Evolutionary conservation across 2,329 filamentous ascomycete species (phyloP), one percentile per base, ranked within the genome.

Genomic region (Xylariaceae sp.): DNA sequence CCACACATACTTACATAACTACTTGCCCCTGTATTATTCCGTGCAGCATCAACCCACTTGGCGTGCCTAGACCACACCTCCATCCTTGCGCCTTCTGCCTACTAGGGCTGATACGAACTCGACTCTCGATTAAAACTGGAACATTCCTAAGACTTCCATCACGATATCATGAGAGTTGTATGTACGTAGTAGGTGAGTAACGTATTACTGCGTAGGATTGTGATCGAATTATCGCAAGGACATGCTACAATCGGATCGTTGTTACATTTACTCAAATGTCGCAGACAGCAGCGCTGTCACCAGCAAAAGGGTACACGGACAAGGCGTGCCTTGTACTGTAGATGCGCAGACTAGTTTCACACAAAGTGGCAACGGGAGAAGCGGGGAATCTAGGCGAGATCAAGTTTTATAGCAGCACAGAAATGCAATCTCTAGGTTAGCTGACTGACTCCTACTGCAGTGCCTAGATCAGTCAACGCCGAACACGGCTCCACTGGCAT

Each of bases 171-270:
- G 50, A 43, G 52, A 47, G 60, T 55, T 58, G 37, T 48, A 46
- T 55, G 50, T 40, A 40, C 53, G 51, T 59, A 50, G 37, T 48
- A 46, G 56, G 50, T 40, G 42, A 54, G 51, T 59, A 50, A 64
- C 61, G 57, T 56, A 45, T 52, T 60, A 62, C 62, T 20, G 60
- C 58, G 58, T 61, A 59, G 51, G 44, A 19, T 16, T 18, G 55
- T 42, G 57, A 50, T 42, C 52, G 56, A 49, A 56, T 57, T 49
- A 40, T 54, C 54, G 56, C 61, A 57, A 59, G 58, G 60, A 63
- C 55, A 67, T 65, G 52, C 59, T 63, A 44, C 50, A 65, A 63
- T 55, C 52, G 58, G 65, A 60, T 40, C 59, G 50, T 56, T 50
- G 51, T 61, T 56, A 57, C 52, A 59, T 41, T 29, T 57, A 48